Evolutionary conservation across 192 early-diverging fungal genomes (phyloP).

Genomic region (Podila epicladia): DNA sequence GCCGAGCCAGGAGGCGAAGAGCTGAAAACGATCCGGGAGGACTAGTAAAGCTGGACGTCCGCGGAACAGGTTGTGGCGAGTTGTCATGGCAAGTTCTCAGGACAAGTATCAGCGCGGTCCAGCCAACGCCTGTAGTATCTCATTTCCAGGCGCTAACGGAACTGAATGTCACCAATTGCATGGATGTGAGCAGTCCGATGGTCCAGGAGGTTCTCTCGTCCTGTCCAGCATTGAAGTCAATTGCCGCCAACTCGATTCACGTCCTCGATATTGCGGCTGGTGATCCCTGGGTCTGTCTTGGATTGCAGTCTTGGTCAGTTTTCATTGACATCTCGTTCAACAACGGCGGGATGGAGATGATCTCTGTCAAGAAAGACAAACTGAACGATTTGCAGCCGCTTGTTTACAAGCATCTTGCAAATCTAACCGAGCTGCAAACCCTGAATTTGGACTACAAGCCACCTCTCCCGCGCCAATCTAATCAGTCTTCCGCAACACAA

Average conservation of each 20-base stretch:
- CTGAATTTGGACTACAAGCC: neutral
- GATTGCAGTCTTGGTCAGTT: neutral
- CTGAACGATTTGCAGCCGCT: neutral
- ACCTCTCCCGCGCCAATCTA: neutral
- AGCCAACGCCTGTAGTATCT: neutral
- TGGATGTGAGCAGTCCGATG: neutral
- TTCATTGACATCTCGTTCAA: neutral
- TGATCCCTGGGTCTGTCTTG: conserved; percentile 1
- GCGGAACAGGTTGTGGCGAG: neutral
- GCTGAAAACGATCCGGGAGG: neutral
- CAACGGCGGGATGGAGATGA: neutral
- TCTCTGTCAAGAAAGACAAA: neutral
- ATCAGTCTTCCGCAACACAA: neutral
- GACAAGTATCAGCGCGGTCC: neutral
- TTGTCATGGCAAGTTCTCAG: neutral
- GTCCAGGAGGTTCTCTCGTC: conserved; percentile 2
- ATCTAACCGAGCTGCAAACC: neutral
- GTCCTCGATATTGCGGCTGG: neutral
- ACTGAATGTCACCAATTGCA: neutral
- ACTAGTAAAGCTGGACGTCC: neutral
- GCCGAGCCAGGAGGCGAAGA: neutral
- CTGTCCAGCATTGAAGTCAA: neutral
- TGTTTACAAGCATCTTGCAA: neutral
- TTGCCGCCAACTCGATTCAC: neutral
- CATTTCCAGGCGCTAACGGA: neutral